phyloP scores from a whole-genome alignment of 192 early-diverging fungal species.

The Linnemannia zychae region DNA sequence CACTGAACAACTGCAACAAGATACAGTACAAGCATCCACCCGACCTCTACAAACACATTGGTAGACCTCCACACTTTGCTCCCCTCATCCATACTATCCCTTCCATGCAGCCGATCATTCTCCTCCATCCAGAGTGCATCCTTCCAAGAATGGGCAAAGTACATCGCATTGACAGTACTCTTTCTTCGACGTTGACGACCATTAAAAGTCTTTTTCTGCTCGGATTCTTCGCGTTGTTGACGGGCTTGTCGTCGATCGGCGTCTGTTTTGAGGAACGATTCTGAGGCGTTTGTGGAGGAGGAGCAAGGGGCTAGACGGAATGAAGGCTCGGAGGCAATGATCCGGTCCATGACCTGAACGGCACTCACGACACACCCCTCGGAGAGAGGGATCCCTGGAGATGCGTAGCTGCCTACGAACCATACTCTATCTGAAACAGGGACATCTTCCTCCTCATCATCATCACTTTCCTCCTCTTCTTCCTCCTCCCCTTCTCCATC shows the following conservation, averaged over 20 bases:
- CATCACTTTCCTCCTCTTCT: background rate
- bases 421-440: slow-evolving; percentile 58
- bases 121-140: slow-evolving; percentile 17
- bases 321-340: slow-evolving; percentile 28
- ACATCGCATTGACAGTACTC: background rate
- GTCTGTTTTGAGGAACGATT: slow-evolving; percentile 17
- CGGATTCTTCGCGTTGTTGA: slow-evolving; percentile 9
- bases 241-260: slow-evolving; percentile 5
- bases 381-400: slow-evolving; percentile 71
- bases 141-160: slow-evolving; percentile 30
- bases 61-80: background rate
- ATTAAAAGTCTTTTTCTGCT: background rate
- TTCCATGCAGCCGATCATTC: background rate
- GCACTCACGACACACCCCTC: slow-evolving; percentile 73
- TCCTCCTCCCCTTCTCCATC: background rate
- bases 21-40: slow-evolving; percentile 41
- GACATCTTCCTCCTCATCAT: background rate
- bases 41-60: slow-evolving; percentile 32
- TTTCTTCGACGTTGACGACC: background rate
- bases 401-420: slow-evolving; percentile 69
- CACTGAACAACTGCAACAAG: slow-evolving; percentile 30
- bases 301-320: slow-evolving; percentile 4
- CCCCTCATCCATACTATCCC: background rate
- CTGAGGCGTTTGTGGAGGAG: background rate
- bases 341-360: slow-evolving; percentile 58